Evolutionary conservation across 169 alveolate genomes (phyloP).

Genomic region (Plasmodium yoelii): DNA sequence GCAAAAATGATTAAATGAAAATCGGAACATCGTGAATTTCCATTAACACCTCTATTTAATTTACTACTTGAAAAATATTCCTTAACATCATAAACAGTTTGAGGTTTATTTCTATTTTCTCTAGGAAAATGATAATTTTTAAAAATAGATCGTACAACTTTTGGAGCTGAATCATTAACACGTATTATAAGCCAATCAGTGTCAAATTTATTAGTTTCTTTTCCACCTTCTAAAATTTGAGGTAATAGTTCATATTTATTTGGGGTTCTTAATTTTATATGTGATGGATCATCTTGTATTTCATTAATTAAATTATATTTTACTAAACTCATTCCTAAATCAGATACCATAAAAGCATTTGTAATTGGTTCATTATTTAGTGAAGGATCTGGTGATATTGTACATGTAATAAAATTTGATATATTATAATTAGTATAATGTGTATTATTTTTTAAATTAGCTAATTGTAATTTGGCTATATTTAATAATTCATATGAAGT

Average conservation of each 20-base stretch:
- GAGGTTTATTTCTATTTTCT: conserved; percentile 83
- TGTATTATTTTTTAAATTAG: conserved; percentile 44
- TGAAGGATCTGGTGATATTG: conserved; percentile 88
- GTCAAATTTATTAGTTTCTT: conserved; percentile 85
- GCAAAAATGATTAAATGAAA: conserved; percentile 91
- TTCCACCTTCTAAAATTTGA: conserved; percentile 85
- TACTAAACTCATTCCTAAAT: conserved; percentile 84
- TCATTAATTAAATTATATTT: conserved; percentile 82
- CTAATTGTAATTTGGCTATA: conserved; percentile 81
- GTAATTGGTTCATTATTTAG: conserved; percentile 87
- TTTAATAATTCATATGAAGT: conserved; percentile 94
- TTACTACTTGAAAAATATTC: conserved; percentile 52
- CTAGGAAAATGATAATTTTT: conserved; percentile 82
- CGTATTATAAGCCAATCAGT: conserved; percentile 88
- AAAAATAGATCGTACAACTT: conserved; percentile 81
- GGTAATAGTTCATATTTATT: conserved; percentile 83
- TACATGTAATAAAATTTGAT: conserved; percentile 87
- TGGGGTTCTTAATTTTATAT: conserved; percentile 78
- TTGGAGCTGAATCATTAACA: conserved; percentile 89
- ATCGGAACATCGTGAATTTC: conserved; percentile 86
- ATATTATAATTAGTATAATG: conserved; percentile 90
- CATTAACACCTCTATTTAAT: conserved; percentile 70
- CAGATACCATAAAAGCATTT: conserved; percentile 92
- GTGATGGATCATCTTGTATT: conserved; percentile 77
- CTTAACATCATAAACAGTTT: conserved; percentile 46